phyloP scores from a whole-genome alignment of 208 protist species.

The Porcisia hertigi region DNA sequence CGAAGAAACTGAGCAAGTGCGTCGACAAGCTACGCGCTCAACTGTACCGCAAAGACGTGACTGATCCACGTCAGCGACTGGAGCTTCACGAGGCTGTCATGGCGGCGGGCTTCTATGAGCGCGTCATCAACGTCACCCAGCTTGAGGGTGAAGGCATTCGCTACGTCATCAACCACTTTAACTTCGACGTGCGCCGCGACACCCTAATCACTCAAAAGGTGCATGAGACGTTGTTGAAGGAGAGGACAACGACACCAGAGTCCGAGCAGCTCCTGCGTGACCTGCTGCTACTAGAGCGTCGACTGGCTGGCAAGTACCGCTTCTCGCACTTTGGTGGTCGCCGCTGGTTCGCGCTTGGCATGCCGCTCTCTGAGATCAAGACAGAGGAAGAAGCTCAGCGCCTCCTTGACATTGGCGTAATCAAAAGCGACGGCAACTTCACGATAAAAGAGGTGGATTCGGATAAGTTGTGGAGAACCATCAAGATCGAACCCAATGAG shows the following conservation, averaged over 20 bases:
- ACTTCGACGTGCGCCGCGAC: slow-evolving; percentile 90
- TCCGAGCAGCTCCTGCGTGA: slow-evolving; percentile 83
- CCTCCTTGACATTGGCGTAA: slow-evolving; percentile 64
- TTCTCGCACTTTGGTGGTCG: slow-evolving; percentile 71
- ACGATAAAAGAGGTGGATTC: slow-evolving; percentile 33
- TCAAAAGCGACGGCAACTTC: slow-evolving; percentile 82
- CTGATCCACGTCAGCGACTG: slow-evolving; percentile 64
- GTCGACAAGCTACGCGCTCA: slow-evolving; percentile 54
- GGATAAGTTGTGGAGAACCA: slow-evolving; percentile 80
- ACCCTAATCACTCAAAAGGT: slow-evolving; percentile 69
- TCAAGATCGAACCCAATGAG: slow-evolving; percentile 52
- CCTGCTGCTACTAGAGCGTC: slow-evolving; percentile 82
- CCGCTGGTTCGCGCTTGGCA: slow-evolving; percentile 79
- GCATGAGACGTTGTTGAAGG: slow-evolving; percentile 57
- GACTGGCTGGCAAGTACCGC: slow-evolving; percentile 73
- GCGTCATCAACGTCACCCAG: slow-evolving; percentile 54
- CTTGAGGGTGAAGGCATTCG: slow-evolving; percentile 74
- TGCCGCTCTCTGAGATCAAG: slow-evolving; percentile 74
- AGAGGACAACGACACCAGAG: slow-evolving; percentile 49
- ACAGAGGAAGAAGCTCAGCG: slow-evolving; percentile 76
- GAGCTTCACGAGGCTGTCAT: slow-evolving; percentile 90
- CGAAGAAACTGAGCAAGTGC: slow-evolving; percentile 44
- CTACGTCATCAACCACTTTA: slow-evolving; percentile 90
- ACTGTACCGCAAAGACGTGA: slow-evolving; percentile 63
- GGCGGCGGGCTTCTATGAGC: slow-evolving; percentile 85